Evolutionary conservation across 306 rosid genomes (phyloP), one percentile per base, ranked within the genome.

Genomic region (Prunus padus): DNA sequence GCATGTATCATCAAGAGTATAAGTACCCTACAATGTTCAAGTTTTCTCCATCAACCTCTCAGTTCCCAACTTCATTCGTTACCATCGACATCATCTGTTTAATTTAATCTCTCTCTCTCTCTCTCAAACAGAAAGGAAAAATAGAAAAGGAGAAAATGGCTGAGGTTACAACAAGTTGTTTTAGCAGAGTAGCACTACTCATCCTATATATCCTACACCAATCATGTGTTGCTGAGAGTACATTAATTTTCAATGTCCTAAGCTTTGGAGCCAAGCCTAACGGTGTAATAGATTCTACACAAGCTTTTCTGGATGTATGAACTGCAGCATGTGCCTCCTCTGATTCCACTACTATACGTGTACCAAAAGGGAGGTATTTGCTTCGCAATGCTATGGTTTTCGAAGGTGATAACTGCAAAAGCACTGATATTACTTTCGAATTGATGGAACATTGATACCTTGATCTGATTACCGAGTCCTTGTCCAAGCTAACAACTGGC

Each of bases 211-310:
- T 78, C 73, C 33, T 65, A 44, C 51, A 37, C 9, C 20, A 71
- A 2, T 54, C 26, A 0, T 9, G 45, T 44, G 75, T 37, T 33
- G 69, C 12, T 56, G 12, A 3, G 0, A 8, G 57, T 70, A 23
- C 55, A 19, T 23, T 16, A 8, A 47, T 60, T 13, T 87, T 73
- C 66, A 82, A 84, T 68, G 91, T 89, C 14, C 22, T 85, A 2
- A 66, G 56, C 10, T 85, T 82, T 10, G 94, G 91, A 74, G 94
- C 87, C 49, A 79, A 67, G 14, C 82, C 86, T 2, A 47, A 47
- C 1, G 52, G 16, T 26, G 4, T 13, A 33, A 76, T 30, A 3
- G 91, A 85, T 65, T 85, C 88, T 0, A 73, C 87, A 4, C 2
- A 25, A 6, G 88, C 87, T 15, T 85, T 89, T 44, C 72, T 82